phyloP scores from a whole-genome alignment of 345 rosid genomes.

The Conringia planisiliqua region DNA sequence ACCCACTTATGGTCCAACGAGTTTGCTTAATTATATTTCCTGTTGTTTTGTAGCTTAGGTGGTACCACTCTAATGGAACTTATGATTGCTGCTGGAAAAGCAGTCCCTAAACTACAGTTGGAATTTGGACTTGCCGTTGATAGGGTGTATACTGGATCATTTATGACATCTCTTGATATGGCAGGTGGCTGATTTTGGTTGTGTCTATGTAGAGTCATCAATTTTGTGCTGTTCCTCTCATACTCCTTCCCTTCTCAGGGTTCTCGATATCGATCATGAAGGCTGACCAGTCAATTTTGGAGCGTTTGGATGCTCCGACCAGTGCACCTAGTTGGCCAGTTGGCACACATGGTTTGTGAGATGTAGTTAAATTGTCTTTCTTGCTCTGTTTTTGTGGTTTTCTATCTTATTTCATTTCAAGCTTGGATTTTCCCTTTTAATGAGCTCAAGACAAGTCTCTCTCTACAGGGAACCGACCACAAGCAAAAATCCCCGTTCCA shows the following conservation, averaged over 20 bases:
- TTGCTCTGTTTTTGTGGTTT: neutral
- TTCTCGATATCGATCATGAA: conserved; percentile 93
- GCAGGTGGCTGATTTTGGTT: conserved; percentile 52
- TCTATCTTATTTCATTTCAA: neutral
- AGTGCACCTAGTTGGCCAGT: conserved; percentile 93
- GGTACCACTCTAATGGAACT: conserved; percentile 91
- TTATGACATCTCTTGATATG: conserved; percentile 99
- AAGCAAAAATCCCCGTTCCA: conserved; percentile 84
- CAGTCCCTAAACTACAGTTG: conserved; percentile 82
- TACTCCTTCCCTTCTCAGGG: conserved; percentile 43
- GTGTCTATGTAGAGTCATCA: conserved; percentile 28
- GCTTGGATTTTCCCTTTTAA: neutral
- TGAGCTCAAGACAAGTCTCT: neutral
- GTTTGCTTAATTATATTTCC: neutral
- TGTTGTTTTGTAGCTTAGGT: conserved; percentile 57
- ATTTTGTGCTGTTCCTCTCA: conserved; percentile 3
- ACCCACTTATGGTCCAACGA: neutral
- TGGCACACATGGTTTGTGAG: conserved; percentile 72
- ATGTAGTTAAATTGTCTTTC: conserved; percentile 2
- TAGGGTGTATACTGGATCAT: conserved; percentile 96
- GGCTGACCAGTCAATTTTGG: conserved; percentile 64
- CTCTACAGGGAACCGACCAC: conserved; percentile 68
- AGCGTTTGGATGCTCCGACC: conserved; percentile 79
- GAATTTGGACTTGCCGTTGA: conserved; percentile 95
- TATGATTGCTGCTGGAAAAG: conserved; percentile 91